Evolutionary conservation across 2,329 filamentous ascomycete species (phyloP).

Genomic region (Lachnum nothofagi): DNA sequence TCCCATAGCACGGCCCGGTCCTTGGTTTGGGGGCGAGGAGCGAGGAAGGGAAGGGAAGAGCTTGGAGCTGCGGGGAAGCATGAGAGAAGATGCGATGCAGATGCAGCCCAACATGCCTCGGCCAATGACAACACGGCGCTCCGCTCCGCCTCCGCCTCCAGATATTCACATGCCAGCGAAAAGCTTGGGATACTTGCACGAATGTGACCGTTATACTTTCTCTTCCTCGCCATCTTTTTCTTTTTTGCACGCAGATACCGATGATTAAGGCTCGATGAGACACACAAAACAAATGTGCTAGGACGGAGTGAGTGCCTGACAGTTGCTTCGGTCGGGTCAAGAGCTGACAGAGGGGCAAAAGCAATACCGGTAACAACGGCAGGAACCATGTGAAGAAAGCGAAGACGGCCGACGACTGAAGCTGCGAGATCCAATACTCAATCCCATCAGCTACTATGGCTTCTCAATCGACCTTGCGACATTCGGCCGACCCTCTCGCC

Average conservation of each 20-base stretch:
- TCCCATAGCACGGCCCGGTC: neutral
- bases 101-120: slow-evolving; percentile 9
- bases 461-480: slow-evolving; percentile 76
- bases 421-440: neutral
- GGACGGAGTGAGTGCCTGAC: too few species aligned
- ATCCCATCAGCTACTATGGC: slow-evolving; percentile 56
- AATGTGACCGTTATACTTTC: too few species aligned
- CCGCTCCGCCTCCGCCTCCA: slow-evolving; percentile 8
- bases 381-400: neutral
- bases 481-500: slow-evolving; percentile 62
- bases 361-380: too few species aligned
- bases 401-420: neutral
- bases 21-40: neutral
- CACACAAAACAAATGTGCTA: too few species aligned
- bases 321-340: too few species aligned
- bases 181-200: neutral
- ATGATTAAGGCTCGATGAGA: too few species aligned
- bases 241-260: too few species aligned
- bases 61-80: neutral
- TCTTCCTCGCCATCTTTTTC: too few species aligned
- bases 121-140: neutral
- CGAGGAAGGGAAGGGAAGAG: neutral
- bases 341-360: too few species aligned
- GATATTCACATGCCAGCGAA: slow-evolving; percentile 12
- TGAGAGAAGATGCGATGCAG: neutral